Evolutionary conservation across 2,329 filamentous ascomycete species (phyloP), one percentile per base, ranked within the genome.

Genomic region (Bipolaris victoriae): DNA sequence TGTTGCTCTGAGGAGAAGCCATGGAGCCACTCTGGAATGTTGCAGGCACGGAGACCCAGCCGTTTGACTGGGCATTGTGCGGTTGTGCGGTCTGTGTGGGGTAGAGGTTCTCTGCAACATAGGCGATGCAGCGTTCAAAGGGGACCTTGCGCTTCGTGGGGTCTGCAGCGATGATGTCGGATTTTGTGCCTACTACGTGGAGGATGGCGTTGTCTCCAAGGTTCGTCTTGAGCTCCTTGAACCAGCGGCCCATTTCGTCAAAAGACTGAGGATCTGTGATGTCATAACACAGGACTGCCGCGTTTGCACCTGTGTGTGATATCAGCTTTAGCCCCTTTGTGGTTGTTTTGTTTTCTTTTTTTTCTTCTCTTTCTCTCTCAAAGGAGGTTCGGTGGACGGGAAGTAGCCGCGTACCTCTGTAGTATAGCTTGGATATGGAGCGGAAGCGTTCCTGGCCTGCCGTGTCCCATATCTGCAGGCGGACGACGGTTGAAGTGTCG

Each of bases 381-480:
- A 31, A 13, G 1, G 11, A 40, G 20, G 6, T 7, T n/a, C 13
- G 20, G 13, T 22, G 3, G 22, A 40, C 4, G 7, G 18, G 16
- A 16, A n/a, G 20, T 2, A 11, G 29, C 22, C 3, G 66, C 73
- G 39, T 71, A 77, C 76, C 76, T 72, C 94, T 90, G 79, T 99
- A 99, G 82, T 98, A 98, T 52, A 99, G 86, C 55, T 93, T 89
- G 9, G 92, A 96, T 71, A 99, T 98, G 61, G 90, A 93, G 68
- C 94, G 88, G 77, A 98, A 99, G 55, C 94, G 88, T 80, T 99
- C 94, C 74, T 99, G 94, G 60, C 94, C 94, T 55, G 94, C 92
- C 33, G 93, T 97, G 74, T 97, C 93, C 93, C 93, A 97, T 66
- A 97, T 96, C 73, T 97, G 93, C 36, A 97, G 82, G n/a, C 93